Percentiles rank a stretch among this genome's conserved stretches.
phyloP scores from a whole-genome alignment of 768 basidiomycete species.

The Boletus rufocinnamomeus region DNA sequence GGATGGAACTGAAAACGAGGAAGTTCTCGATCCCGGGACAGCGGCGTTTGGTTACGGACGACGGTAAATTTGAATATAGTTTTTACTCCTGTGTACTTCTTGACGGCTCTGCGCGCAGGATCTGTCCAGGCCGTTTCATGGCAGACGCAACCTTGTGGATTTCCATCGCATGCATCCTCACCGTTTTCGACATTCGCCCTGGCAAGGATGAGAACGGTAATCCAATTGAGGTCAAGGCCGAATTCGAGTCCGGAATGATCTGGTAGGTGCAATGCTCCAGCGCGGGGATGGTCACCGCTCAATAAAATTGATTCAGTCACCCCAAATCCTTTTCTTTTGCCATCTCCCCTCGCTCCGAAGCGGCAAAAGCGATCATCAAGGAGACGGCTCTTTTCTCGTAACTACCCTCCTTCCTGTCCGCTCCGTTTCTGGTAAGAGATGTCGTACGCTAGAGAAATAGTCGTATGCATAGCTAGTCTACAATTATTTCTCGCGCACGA shows the following conservation, averaged over 20 bases:
- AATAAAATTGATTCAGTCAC: slow-evolving; percentile 24
- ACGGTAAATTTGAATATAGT: slow-evolving; percentile 22
- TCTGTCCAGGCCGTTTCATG: slow-evolving; percentile 48
- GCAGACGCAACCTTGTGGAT: slow-evolving; percentile 44
- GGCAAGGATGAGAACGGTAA: slow-evolving; percentile 24
- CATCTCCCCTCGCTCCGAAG: slow-evolving; percentile 35
- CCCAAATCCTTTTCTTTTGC: slow-evolving; percentile 33
- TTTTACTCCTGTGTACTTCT: not conserved
- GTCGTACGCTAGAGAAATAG: not conserved
- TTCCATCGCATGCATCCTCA: slow-evolving; percentile 33
- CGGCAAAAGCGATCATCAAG: slow-evolving; percentile 28
- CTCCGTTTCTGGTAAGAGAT: not conserved
- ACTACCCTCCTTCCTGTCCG: not conserved
- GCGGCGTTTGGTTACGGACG: slow-evolving; percentile 41
- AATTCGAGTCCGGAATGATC: slow-evolving; percentile 34
- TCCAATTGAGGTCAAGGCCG: slow-evolving; percentile 21
- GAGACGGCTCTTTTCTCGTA: slow-evolving; percentile 31
- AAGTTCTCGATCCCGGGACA: slow-evolving; percentile 32
- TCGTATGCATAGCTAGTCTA: slow-evolving; percentile 1
- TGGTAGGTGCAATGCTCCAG: slow-evolving; percentile 21
- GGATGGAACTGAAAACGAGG: slow-evolving; percentile 38
- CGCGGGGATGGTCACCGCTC: not conserved
- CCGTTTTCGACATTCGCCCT: slow-evolving; percentile 29
- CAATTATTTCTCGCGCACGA: slow-evolving; percentile 11
- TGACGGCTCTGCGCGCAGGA: slow-evolving; percentile 17